Evolutionary conservation across 768 basidiomycete species (phyloP).

Genomic region (Agaricus sinodeliciosus): DNA sequence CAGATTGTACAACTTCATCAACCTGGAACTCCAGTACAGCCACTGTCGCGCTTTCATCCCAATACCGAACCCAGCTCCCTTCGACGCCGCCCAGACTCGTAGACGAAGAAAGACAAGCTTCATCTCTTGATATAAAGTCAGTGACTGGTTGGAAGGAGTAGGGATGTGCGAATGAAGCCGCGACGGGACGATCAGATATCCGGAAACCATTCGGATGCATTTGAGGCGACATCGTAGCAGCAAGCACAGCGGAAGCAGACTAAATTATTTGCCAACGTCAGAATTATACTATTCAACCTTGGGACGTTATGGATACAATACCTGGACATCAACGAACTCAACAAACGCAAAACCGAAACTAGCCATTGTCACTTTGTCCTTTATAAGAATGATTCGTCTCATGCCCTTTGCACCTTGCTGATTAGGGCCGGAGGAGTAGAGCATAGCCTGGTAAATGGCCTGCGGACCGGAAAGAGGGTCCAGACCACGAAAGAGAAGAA

Average conservation of each 20-base stretch:
- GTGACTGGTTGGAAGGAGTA: constrained; percentile 83
- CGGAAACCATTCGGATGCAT: constrained; percentile 91
- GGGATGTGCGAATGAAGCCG: constrained; percentile 88
- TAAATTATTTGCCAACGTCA: constrained; percentile 24
- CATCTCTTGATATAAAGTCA: constrained; percentile 70
- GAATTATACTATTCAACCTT: background rate
- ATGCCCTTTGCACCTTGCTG: constrained; percentile 82
- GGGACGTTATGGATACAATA: constrained; percentile 42
- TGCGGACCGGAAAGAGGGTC: constrained; percentile 85
- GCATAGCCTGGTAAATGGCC: constrained; percentile 80
- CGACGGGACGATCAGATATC: constrained; percentile 83
- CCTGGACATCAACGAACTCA: constrained; percentile 82
- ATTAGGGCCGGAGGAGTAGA: constrained; percentile 69
- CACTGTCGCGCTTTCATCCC: constrained; percentile 82
- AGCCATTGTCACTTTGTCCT: constrained; percentile 80
- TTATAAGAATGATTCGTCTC: constrained; percentile 81
- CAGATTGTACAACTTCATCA: constrained; percentile 40
- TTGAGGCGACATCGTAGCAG: constrained; percentile 79
- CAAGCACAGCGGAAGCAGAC: constrained; percentile 80
- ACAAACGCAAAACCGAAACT: constrained; percentile 95
- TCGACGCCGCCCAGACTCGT: constrained; percentile 64
- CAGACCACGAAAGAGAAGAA: constrained; percentile 86
- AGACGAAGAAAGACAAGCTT: constrained; percentile 67
- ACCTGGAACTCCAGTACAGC: constrained; percentile 77
- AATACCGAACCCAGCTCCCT: constrained; percentile 76